Evolutionary conservation across 2,329 filamentous ascomycete species (phyloP).

Genomic region (Arthroderma uncinatum): DNA sequence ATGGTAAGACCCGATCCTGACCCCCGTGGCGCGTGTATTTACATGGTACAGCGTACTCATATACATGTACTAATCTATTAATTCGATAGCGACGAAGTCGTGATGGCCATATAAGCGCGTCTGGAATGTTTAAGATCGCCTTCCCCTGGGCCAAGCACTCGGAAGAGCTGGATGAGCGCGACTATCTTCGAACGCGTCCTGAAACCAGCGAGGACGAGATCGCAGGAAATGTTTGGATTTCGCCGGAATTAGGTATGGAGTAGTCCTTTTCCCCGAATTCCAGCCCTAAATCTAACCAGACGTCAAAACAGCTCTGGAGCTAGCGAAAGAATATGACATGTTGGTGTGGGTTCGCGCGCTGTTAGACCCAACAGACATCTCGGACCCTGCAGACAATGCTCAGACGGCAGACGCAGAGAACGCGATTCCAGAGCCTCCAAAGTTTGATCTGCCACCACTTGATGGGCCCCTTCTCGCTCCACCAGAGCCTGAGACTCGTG

Average conservation of each 20-base stretch:
- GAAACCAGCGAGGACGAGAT: slow-evolving; percentile 84
- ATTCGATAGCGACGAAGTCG: slow-evolving; percentile 47
- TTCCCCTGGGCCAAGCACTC: slow-evolving; percentile 53
- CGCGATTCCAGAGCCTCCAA: slow-evolving; percentile 69
- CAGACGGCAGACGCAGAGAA: slow-evolving; percentile 56
- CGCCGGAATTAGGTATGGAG: slow-evolving; percentile 54
- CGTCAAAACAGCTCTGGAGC: slow-evolving; percentile 52
- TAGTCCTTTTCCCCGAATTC: background rate
- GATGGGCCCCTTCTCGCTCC: slow-evolving; percentile 27
- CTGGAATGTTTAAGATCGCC: slow-evolving; percentile 59
- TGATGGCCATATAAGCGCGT: slow-evolving; percentile 55
- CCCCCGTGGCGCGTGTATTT: background rate
- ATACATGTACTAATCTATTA: background rate
- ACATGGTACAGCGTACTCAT: background rate
- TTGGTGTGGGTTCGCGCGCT: slow-evolving; percentile 82
- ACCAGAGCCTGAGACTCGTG: slow-evolving; percentile 18
- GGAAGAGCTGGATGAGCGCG: slow-evolving; percentile 50
- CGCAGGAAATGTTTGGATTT: slow-evolving; percentile 93
- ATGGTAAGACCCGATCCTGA: slow-evolving; percentile 49
- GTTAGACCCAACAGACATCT: slow-evolving; percentile 73
- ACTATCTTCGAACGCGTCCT: slow-evolving; percentile 69
- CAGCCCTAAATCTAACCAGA: slow-evolving; percentile 13
- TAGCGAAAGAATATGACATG: slow-evolving; percentile 82
- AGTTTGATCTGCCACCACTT: slow-evolving; percentile 51
- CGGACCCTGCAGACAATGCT: background rate